phyloP scores from a whole-genome alignment of 2,329 filamentous ascomycete genomes.

The Aspergillus ochraceus region DNA sequence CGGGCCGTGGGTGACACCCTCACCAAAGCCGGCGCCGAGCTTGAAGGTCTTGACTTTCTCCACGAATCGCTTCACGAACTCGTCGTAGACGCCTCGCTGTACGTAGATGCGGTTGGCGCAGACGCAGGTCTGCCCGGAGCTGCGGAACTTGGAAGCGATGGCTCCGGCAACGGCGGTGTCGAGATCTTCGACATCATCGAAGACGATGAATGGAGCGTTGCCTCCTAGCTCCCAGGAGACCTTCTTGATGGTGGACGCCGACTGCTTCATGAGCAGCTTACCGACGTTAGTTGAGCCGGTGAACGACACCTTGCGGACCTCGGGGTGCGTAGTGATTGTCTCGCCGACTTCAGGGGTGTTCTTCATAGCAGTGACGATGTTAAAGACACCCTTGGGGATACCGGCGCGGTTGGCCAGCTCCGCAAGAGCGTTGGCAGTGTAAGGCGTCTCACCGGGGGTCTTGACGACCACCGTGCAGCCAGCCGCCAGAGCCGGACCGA shows the following conservation, averaged over 20 bases:
- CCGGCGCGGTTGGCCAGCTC: conserved; percentile 85
- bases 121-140: conserved; percentile 93
- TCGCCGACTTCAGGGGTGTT: conserved; percentile 81
- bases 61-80: conserved; percentile 57
- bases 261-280: conserved; percentile 85
- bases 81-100: conserved; percentile 52
- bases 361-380: conserved; percentile 75
- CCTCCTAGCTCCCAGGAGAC: conserved; percentile 89
- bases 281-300: conserved; percentile 72
- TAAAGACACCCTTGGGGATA: conserved; percentile 86
- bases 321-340: conserved; percentile 71
- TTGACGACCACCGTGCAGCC: conserved; percentile 94
- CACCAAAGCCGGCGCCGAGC: conserved; percentile 48
- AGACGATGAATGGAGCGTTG: conserved; percentile 95
- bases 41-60: conserved; percentile 53
- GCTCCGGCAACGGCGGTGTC: conserved; percentile 81
- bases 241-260: conserved; percentile 79
- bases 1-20: conserved; percentile 49
- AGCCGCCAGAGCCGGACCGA: conserved; percentile 70
- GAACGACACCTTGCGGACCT: conserved; percentile 87
- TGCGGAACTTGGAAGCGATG: conserved; percentile 86
- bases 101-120: conserved; percentile 65
- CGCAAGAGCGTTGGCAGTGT: conserved; percentile 82
- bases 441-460: conserved; percentile 87
- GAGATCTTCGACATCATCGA: conserved; percentile 83